Evolutionary conservation across 2,329 filamentous ascomycete species (phyloP).

Genomic region (Alternaria sp.): DNA sequence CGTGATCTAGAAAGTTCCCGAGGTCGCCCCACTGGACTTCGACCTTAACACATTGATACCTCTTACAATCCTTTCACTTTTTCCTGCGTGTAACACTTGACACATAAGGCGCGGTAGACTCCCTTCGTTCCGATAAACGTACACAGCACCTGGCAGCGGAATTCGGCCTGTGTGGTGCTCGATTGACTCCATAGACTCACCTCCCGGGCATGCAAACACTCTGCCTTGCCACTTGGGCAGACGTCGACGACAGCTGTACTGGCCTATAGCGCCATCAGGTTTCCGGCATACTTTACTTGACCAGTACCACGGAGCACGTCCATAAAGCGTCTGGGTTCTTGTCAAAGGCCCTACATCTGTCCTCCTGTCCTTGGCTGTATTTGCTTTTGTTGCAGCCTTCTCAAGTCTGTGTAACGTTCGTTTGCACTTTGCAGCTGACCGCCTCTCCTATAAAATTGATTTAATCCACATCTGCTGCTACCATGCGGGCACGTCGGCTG

Average conservation of each 20-base stretch:
- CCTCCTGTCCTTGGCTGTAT: neutral
- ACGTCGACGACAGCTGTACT: neutral
- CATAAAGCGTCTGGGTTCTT: neutral
- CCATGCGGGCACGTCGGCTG: neutral
- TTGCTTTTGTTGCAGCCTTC: neutral
- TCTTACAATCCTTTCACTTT: neutral
- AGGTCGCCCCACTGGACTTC: neutral
- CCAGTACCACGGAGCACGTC: neutral
- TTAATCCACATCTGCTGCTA: neutral
- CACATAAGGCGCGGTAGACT: neutral
- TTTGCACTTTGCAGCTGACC: neutral
- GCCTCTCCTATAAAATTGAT: neutral
- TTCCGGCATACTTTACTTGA: neutral
- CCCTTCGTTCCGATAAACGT: neutral
- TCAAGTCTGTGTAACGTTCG: neutral
- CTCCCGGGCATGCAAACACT: neutral
- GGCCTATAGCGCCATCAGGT: too few relatives aligned
- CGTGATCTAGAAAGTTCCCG: constrained; percentile 2
- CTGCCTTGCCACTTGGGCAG: neutral
- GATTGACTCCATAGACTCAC: neutral
- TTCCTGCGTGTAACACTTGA: neutral
- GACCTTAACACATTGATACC: neutral
- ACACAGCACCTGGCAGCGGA: neutral
- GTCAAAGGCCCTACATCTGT: neutral
- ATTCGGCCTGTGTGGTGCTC: neutral